These are phyloP conservation scores for Quercus cerris DNA, from an alignment of 306 rosid species.

Conservation along the genomic window DNA sequence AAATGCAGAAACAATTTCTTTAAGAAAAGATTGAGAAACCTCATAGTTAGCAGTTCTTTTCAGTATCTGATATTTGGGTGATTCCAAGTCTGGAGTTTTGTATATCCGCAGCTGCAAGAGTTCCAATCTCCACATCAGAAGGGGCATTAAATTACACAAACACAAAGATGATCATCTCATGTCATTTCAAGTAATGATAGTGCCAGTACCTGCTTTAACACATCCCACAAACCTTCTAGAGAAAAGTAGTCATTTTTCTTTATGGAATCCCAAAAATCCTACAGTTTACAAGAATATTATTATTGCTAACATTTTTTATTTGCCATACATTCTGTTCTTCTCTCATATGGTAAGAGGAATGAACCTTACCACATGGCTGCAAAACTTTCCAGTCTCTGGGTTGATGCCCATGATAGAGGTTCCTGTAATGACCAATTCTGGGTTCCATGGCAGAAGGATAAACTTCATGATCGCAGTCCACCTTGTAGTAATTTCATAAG, in stretches of 20 bases:
- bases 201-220: slow-evolving; percentile 67
- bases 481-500: slow-evolving; percentile 85
- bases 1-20: neutral
- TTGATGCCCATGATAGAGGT: slow-evolving; percentile 88
- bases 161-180: neutral
- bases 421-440: slow-evolving; percentile 76
- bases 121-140: slow-evolving; percentile 4
- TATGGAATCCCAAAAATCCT: slow-evolving; percentile 95
- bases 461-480: slow-evolving; percentile 95
- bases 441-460: slow-evolving; percentile 85
- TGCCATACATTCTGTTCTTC: neutral
- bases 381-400: slow-evolving; percentile 79
- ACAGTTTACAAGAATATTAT: slow-evolving; percentile 7
- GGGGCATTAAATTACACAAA: neutral
- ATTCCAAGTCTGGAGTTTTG: slow-evolving; percentile 86
- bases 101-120: slow-evolving; percentile 65
- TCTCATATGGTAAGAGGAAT: neutral
- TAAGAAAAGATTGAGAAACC: slow-evolving; percentile 38
- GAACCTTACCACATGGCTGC: slow-evolving; percentile 71
- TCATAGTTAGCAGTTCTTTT: slow-evolving; percentile 72
- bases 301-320: neutral
- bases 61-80: slow-evolving; percentile 74
- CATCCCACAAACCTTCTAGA: slow-evolving; percentile 71
- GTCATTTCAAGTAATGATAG: neutral
- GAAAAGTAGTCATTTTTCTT: slow-evolving; percentile 79